phyloP scores from a whole-genome alignment of 345 rosid genomes.

The Excoecaria cochinchinensis region DNA sequence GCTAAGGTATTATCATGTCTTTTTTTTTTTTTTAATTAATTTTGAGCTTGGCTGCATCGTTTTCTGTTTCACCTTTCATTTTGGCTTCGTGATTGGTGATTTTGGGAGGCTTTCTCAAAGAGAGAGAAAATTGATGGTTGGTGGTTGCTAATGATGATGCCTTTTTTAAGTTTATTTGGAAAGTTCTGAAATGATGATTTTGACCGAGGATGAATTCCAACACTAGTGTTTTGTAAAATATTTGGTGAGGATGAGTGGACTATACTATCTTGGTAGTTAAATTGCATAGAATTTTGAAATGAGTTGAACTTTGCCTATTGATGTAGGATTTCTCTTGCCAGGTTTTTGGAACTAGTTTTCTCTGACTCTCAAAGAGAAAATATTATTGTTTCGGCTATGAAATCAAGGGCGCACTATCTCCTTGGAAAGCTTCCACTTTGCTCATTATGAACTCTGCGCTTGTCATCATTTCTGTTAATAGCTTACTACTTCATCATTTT shows the following conservation, averaged over 20 bases:
- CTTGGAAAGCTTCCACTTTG: not conserved
- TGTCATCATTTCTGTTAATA: not conserved
- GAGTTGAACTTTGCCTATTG: not conserved
- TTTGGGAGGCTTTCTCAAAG: not conserved
- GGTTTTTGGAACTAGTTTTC: not conserved
- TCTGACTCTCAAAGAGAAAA: not conserved
- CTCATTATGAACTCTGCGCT: not conserved
- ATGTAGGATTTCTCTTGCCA: not conserved
- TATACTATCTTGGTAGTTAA: not conserved
- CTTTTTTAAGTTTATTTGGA: not conserved
- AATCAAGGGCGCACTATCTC: not conserved
- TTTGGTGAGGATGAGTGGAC: not conserved
- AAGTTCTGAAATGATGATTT: not conserved
- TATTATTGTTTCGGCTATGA: not conserved
- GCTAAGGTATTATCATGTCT: conserved; percentile 57
- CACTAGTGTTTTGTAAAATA: too few species aligned
- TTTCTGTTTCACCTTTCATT: too few species aligned
- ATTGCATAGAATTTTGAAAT: not conserved
- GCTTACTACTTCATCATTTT: not conserved
- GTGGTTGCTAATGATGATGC: not conserved
- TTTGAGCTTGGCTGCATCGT: not conserved
- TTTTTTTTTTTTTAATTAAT: not conserved
- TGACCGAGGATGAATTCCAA: not conserved
- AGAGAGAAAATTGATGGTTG: not conserved
- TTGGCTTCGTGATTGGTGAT: not conserved